Percentiles rank a stretch among this genome's conserved stretches.
These are phyloP conservation scores for Plasmodium ovale DNA, from an alignment of 169 alveolate genomes.

Conservation along the genomic window DNA sequence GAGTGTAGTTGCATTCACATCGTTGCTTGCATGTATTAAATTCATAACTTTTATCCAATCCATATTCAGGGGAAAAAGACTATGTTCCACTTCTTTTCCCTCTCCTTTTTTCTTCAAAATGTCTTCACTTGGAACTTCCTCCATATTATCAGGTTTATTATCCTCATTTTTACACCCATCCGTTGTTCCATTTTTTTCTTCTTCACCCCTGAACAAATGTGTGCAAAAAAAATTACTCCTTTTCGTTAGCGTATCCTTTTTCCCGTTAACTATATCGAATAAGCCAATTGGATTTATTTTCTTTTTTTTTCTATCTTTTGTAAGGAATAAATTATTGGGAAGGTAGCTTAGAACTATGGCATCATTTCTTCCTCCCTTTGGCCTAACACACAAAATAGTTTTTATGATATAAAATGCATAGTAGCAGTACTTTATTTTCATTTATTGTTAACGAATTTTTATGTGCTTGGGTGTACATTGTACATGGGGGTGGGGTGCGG, in stretches of 20 bases:
- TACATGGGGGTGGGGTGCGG: too few species aligned
- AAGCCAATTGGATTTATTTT: not conserved
- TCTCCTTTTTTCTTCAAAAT: constrained; percentile 24
- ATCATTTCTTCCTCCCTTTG: not conserved
- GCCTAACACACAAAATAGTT: not conserved
- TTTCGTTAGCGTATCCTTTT: not conserved
- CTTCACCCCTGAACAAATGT: not conserved
- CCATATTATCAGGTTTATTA: not conserved
- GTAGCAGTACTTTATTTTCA: constrained; percentile 3
- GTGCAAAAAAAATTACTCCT: not conserved
- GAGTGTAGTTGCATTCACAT: constrained; percentile 47
- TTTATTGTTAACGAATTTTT: not conserved
- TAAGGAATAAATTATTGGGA: not conserved
- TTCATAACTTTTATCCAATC: constrained; percentile 74
- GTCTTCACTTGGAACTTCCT: constrained; percentile 5
- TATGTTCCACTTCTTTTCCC: constrained; percentile 54
- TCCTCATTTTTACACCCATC: not conserved
- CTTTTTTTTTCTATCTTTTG: not conserved
- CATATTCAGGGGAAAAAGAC: constrained; percentile 55
- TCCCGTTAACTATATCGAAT: not conserved
- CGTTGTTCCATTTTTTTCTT: not conserved
- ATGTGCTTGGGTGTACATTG: not conserved
- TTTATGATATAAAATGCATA: constrained; percentile 17
- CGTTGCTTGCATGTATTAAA: constrained; percentile 38
- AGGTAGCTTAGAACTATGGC: not conserved